phyloP scores from a whole-genome alignment of 306 rosid genomes.

The Prunus fruticosa region DNA sequence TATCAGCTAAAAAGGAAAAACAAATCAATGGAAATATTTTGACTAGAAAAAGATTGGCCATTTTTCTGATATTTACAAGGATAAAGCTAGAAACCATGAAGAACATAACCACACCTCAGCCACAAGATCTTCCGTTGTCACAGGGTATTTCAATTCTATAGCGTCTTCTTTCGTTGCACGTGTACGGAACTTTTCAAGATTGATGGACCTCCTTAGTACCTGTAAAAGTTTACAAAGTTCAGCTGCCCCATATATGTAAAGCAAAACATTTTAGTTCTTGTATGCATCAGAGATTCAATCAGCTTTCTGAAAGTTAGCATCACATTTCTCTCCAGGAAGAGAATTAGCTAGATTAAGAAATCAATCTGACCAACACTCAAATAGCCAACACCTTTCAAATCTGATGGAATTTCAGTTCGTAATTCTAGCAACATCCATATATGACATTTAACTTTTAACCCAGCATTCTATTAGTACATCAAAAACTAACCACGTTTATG shows the following conservation, averaged over 20 bases:
- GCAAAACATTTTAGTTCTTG: not conserved
- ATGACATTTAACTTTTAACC: not conserved
- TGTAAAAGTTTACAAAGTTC: constrained; percentile 19
- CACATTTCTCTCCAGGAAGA: not conserved
- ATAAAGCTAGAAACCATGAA: not conserved
- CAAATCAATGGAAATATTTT: not conserved
- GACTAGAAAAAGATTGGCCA: not conserved
- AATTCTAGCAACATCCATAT: not conserved
- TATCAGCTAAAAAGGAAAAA: not conserved
- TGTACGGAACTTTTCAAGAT: constrained; percentile 39
- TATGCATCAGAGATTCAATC: not conserved
- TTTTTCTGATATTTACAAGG: not conserved
- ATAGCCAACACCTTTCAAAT: not conserved
- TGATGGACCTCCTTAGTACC: constrained; percentile 73
- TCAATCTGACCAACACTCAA: not conserved
- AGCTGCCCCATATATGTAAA: not conserved
- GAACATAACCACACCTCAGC: constrained; percentile 61
- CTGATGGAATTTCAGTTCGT: not conserved
- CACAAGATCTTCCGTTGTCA: constrained; percentile 62
- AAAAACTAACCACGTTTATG: not conserved
- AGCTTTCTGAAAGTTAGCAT: not conserved
- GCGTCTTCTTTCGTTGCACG: constrained; percentile 76
- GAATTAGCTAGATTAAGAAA: not conserved
- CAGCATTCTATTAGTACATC: not conserved
- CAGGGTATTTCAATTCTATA: constrained; percentile 59